Percentiles rank a stretch among this genome's conserved stretches.
phyloP scores from a whole-genome alignment of 139 green algal genomes.

The Chlamydomonas urium region DNA sequence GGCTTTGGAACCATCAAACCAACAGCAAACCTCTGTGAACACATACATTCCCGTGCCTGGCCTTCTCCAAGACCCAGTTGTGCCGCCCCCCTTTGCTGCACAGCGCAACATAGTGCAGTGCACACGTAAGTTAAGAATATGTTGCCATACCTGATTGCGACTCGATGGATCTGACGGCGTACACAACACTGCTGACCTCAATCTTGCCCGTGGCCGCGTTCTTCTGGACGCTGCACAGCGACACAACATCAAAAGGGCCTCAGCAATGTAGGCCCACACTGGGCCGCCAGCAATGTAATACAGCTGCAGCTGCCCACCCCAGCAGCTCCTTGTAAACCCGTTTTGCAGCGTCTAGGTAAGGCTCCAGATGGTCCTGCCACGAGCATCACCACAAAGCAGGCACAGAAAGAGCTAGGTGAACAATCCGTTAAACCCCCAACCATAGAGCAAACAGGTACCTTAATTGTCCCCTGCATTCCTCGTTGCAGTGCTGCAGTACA shows the following conservation, averaged over 20 bases:
- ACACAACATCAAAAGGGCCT: too few relatives aligned
- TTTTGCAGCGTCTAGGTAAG: constrained; percentile 46
- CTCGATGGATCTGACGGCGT: constrained; percentile 22
- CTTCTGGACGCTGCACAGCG: constrained; percentile 59
- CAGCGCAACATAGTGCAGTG: too few relatives aligned
- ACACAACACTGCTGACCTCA: constrained; percentile 37
- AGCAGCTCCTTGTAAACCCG: constrained; percentile 52
- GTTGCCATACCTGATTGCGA: constrained; percentile 21
- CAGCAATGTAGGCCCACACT: too few relatives aligned
- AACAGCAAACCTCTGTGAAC: neutral
- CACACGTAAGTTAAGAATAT: too few relatives aligned
- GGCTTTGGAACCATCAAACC: neutral
- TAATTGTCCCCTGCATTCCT: neutral
- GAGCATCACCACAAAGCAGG: too few relatives aligned
- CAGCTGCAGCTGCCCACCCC: too few relatives aligned
- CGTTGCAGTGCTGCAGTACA: neutral
- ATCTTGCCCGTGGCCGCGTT: constrained; percentile 26
- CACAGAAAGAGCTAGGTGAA: too few relatives aligned
- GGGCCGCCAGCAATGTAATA: too few relatives aligned
- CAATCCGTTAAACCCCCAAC: neutral
- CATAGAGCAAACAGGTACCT: neutral
- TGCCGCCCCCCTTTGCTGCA: too few relatives aligned
- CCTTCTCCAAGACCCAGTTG: too few relatives aligned
- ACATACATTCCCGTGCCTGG: neutral
- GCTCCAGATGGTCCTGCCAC: constrained; percentile 39